Conservation (phyloP, 2,329 filamentous ascomycete genomes). For the Cladosporium sp. region DNA sequence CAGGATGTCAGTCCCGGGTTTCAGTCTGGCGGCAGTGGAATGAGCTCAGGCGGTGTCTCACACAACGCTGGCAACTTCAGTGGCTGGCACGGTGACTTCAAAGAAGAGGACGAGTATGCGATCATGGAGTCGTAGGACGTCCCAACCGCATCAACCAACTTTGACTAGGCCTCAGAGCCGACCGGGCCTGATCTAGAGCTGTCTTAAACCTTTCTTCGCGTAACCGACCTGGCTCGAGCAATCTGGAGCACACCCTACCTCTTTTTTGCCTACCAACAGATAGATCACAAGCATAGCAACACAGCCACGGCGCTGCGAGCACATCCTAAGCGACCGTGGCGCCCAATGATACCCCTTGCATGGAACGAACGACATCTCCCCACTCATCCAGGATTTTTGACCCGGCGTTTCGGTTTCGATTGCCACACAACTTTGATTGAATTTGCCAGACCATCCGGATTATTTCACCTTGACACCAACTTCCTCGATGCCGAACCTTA, state of each 20-base stretch:
- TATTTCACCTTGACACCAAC: not conserved
- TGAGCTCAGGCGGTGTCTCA: slow-evolving; percentile 44
- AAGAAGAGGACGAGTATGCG: slow-evolving; percentile 89
- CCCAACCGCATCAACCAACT: not conserved
- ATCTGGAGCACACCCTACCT: slow-evolving; percentile 6
- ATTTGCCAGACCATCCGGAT: not conserved
- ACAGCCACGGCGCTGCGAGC: slow-evolving; percentile 11
- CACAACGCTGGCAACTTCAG: slow-evolving; percentile 40
- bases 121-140: slow-evolving; percentile 61
- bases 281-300: slow-evolving; percentile 13
- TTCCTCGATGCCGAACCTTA: not conserved
- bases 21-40: slow-evolving; percentile 64
- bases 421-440: not conserved
- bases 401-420: slow-evolving; percentile 10
- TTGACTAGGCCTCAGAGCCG: not conserved
- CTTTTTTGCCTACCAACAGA: slow-evolving; percentile 11
- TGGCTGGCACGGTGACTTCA: slow-evolving; percentile 58
- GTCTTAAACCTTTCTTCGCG: not conserved
- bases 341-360: slow-evolving; percentile 14
- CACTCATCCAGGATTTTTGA: slow-evolving; percentile 9
- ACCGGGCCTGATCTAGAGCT: not conserved
- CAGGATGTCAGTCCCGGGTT: slow-evolving; percentile 45
- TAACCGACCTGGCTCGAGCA: slow-evolving; percentile 8
- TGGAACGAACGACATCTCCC: slow-evolving; percentile 11
- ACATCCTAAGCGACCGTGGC: slow-evolving; percentile 7